Conservation (phyloP, 805 yeast species). For the Wickerhamiella spandovensis region DNA sequence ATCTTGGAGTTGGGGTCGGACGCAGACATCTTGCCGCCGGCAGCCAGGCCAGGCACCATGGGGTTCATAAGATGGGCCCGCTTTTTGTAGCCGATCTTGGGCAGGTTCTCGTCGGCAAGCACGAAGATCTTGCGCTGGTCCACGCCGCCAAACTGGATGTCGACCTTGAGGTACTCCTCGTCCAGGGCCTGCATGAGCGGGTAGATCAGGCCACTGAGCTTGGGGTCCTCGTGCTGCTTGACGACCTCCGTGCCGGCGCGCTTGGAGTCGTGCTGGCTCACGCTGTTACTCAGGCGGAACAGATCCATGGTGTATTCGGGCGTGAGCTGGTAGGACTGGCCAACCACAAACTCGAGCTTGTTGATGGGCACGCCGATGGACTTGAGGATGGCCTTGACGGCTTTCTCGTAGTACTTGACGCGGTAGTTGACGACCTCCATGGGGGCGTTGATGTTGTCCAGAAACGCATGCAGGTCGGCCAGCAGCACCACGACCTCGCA, state of each 20-base stretch:
- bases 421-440: conserved; percentile 80
- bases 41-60: conserved; percentile 95
- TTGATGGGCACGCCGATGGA: conserved; percentile 90
- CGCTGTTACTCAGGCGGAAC: conserved; percentile 70
- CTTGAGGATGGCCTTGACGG: conserved; percentile 71
- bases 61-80: conserved; percentile 98
- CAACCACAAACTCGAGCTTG: conserved; percentile 67
- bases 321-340: conserved; percentile 77
- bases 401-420: conserved; percentile 74
- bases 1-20: conserved; percentile 97
- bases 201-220: conserved; percentile 83
- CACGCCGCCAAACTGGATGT: conserved; percentile 96
- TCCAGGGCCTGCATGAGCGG: conserved; percentile 99
- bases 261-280: conserved; percentile 90
- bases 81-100: conserved; percentile 79
- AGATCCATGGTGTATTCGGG: conserved; percentile 78
- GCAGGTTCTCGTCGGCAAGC: conserved; percentile 89
- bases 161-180: conserved; percentile 77
- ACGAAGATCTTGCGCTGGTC: conserved; percentile 98
- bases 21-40: conserved; percentile 97
- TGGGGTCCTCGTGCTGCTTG: conserved; percentile 90
- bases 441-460: conserved; percentile 98
- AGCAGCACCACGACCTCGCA: conserved; percentile 82
- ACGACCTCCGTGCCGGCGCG: conserved; percentile 99
- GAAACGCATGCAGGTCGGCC: conserved; percentile 93